These are phyloP conservation scores for Rhodotorula sp. DNA, from an alignment of 1,284 basidiomycete species.

Conservation along the genomic window DNA sequence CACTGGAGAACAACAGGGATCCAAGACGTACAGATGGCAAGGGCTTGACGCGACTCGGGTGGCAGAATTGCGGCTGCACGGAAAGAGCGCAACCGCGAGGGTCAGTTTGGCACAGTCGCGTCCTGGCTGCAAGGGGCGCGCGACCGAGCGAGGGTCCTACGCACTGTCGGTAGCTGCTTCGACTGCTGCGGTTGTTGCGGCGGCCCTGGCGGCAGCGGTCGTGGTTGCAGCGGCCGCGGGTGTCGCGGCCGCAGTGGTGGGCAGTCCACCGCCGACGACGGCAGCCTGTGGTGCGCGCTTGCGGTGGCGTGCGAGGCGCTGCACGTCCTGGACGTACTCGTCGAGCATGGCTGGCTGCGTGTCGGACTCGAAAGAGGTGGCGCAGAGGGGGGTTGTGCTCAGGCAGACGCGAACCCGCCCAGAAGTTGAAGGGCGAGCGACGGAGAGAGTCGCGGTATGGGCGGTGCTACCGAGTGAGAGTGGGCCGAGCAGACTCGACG, in stretches of 20 bases:
- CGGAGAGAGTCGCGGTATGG: not conserved
- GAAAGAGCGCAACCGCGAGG: too few relatives aligned
- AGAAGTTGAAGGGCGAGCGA: not conserved
- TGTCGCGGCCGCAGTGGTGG: not conserved
- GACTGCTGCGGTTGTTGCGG: not conserved
- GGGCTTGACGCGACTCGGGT: too few relatives aligned
- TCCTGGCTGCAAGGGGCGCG: too few relatives aligned
- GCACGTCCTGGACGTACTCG: not conserved
- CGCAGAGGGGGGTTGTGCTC: not conserved
- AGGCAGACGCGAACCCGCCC: not conserved
- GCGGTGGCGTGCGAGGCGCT: constrained; percentile 4
- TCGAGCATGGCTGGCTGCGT: not conserved
- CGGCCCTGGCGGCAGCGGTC: not conserved
- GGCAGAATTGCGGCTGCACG: too few relatives aligned
- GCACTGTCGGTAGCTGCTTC: too few relatives aligned
- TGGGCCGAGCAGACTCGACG: not conserved
- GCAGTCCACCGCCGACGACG: not conserved
- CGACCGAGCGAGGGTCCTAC: too few relatives aligned
- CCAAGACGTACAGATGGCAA: too few relatives aligned
- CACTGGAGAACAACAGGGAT: too few relatives aligned
- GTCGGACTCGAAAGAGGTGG: not conserved
- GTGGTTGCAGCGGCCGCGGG: not conserved
- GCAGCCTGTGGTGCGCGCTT: constrained; percentile 5
- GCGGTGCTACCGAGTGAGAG: constrained; percentile 2
- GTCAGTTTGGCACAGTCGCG: too few relatives aligned